Conservation (phyloP, 345 rosid species). For the Bruguiera parviflora region DNA sequence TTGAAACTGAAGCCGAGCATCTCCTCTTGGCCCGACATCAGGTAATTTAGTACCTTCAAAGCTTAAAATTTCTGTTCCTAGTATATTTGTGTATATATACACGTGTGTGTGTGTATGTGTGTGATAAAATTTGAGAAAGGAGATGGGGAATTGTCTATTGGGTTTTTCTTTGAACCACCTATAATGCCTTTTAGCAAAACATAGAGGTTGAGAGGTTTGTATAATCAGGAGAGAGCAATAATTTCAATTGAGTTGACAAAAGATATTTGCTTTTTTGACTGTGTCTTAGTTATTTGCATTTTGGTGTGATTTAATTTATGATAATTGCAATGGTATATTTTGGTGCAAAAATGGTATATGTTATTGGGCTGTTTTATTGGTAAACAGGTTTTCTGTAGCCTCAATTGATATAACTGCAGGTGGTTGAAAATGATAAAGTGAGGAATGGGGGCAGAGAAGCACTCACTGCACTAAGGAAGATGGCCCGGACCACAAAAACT, state of each 20-base stretch:
- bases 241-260: no score
- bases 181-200: no score
- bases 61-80: background rate
- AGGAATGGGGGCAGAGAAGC: conserved; percentile 83
- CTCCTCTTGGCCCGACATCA: conserved; percentile 56
- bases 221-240: no score
- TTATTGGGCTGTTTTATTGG: background rate
- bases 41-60: conserved; percentile 29
- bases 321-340: background rate
- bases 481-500: conserved; percentile 69
- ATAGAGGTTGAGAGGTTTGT: no score
- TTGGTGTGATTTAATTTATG: no score
- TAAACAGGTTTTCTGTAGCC: background rate
- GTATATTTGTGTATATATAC: background rate
- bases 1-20: conserved; percentile 75
- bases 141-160: no score
- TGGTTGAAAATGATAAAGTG: conserved; percentile 65
- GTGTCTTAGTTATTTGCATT: no score
- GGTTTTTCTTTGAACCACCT: no score
- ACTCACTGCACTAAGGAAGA: conserved; percentile 70
- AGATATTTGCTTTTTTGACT: no score
- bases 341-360: background rate
- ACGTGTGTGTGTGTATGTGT: background rate
- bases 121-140: no score
- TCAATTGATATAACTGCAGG: conserved; percentile 28